Percentiles rank a stretch among this genome's conserved stretches.
phyloP scores from a whole-genome alignment of 2,329 filamentous ascomycete genomes.

The Arthroderma sp. region DNA sequence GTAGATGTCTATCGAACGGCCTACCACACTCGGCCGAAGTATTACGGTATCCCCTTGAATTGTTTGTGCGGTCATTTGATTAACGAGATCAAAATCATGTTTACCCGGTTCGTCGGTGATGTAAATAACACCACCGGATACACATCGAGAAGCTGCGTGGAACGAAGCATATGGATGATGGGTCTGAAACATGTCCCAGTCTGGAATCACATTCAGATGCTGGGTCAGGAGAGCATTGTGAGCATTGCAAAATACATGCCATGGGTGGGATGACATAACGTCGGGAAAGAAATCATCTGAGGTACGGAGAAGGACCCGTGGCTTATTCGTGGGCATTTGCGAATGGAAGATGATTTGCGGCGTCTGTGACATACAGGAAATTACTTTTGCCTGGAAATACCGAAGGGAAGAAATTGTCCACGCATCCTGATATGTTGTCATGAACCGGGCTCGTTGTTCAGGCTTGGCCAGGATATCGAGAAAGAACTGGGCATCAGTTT shows the following conservation, averaged over 20 bases:
- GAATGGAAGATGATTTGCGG: constrained; percentile 78
- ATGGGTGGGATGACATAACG: constrained; percentile 66
- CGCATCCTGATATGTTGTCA: constrained; percentile 65
- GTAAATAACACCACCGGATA: constrained; percentile 85
- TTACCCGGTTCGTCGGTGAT: constrained; percentile 81
- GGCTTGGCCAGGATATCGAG: constrained; percentile 62
- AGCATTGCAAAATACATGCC: constrained; percentile 92
- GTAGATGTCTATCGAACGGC: constrained; percentile 61
- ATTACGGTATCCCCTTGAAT: constrained; percentile 62
- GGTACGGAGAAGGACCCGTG: constrained; percentile 64
- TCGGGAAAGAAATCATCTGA: constrained; percentile 85
- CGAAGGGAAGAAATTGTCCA: constrained; percentile 69
- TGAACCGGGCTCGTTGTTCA: constrained; percentile 56
- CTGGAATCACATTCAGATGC: constrained; percentile 74
- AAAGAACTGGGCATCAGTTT: constrained; percentile 87
- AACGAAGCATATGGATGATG: constrained; percentile 59
- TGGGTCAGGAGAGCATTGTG: constrained; percentile 74
- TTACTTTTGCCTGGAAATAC: constrained; percentile 63
- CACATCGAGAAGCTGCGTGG: constrained; percentile 78
- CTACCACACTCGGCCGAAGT: constrained; percentile 62
- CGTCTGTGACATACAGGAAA: constrained; percentile 89
- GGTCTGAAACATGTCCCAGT: constrained; percentile 68
- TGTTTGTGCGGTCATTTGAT: constrained; percentile 67
- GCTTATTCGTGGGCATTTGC: constrained; percentile 63
- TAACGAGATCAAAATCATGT: constrained; percentile 62